Evolutionary conservation across 129 eudicot genomes (phyloP), one percentile per base, ranked within the genome.

Genomic region (Flaveria ramosissima): DNA sequence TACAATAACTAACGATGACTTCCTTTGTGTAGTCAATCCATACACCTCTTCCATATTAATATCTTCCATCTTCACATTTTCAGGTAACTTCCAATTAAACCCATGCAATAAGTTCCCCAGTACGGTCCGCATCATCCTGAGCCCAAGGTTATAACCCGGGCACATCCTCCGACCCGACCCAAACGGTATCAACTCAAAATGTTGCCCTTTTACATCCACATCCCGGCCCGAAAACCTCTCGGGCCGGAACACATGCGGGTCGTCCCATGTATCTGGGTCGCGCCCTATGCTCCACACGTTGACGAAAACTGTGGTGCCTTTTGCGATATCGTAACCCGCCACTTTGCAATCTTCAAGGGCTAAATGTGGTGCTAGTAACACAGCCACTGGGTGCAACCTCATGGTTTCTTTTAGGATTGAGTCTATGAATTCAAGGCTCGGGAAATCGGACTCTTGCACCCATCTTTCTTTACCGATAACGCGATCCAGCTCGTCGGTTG

Each of bases 141-240:
- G 24, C 20, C 78, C 85, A 53, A 82, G 85, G 16, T 26, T 53
- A 77, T 82, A 72, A 42, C 82, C 85, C 7, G 82, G 85, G 23
- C 85, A 82, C 82, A 82, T 82, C 82, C 85, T 82, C 0, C 85
- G 52, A 2, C 81, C 85, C n/a, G 79, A 77, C 70, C 86, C 79
- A 23, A 82, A 82, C 20, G 86, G 86, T 41, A 82, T 53, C 41
- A 82, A 68, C 77, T 82, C 82, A 72, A 82, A 82, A 52, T 77
- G 36, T 24, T 82, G 85, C 30, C 86, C 86, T 63, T 72, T 82
- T 3, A 82, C 76, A 74, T 82, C 88, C 4, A 78, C 69, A 8
- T 68, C 69, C 48, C 52, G 78, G 52, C 75, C 77, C 24, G 74
- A 21, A 62, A 85, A 85, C 74, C 88, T 81, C 68, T 81, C 85